These are phyloP conservation scores for Aspergillus hiratsukae DNA, from an alignment of 2,329 filamentous ascomycete species.

Conservation along the genomic window DNA sequence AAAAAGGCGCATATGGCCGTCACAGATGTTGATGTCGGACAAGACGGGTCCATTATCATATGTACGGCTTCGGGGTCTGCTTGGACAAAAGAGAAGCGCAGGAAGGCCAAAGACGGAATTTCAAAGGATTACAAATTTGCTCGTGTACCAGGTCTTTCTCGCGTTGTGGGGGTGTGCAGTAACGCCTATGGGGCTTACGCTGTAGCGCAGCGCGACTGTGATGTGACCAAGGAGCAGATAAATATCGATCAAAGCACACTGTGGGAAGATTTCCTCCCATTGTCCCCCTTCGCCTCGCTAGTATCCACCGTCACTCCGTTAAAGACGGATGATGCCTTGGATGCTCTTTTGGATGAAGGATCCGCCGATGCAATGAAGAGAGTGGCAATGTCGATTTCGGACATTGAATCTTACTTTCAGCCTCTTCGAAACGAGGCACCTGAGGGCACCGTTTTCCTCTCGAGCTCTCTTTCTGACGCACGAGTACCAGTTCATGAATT, in stretches of 20 bases:
- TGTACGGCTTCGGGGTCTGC: conserved; percentile 89
- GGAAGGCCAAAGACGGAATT: conserved; percentile 70
- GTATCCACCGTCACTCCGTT: conserved; percentile 39
- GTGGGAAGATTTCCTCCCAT: conserved; percentile 66
- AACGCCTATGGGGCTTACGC: conserved; percentile 89
- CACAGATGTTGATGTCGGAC: conserved; percentile 79
- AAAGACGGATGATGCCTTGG: conserved; percentile 33
- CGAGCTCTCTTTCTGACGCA: conserved; percentile 61
- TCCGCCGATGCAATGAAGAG: conserved; percentile 32
- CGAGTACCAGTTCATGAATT: conserved; percentile 79
- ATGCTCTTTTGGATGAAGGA: conserved; percentile 27
- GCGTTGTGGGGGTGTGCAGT: conserved; percentile 76
- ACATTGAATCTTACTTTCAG: conserved; percentile 42
- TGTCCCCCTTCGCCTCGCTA: conserved; percentile 66
- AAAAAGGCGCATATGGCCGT: conserved; percentile 81
- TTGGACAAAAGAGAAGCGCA: conserved; percentile 80
- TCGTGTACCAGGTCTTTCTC: conserved; percentile 80
- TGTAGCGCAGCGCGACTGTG: conserved; percentile 76
- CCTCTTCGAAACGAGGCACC: conserved; percentile 20
- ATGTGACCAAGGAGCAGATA: conserved; percentile 71
- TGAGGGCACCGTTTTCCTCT: conserved; percentile 38
- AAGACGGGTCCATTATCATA: conserved; percentile 91
- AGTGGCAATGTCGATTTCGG: conserved; percentile 40
- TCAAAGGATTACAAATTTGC: conserved; percentile 94
- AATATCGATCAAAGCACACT: conserved; percentile 62